A percentile compares a stretch with the other conserved stretches of the same genome.
Evolutionary conservation across 75 land plant species (phyloP).

Genomic region (Sequoia sempervirens): DNA sequence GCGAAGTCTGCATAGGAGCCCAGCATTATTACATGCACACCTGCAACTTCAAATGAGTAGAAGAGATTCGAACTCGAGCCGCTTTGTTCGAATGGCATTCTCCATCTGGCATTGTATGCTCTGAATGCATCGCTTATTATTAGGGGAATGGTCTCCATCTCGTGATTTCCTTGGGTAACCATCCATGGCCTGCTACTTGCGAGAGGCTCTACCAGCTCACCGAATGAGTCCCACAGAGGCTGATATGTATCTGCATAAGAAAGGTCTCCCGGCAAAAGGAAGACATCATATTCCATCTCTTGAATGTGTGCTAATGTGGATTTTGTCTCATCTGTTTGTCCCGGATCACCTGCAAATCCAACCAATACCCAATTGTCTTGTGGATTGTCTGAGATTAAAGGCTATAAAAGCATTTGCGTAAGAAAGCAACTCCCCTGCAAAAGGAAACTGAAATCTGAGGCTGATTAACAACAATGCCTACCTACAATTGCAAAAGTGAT

Average conservation of each 20-base stretch:
- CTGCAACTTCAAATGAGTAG: slow-evolving; percentile 84
- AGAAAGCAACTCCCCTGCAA: not conserved
- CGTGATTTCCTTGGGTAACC: slow-evolving; percentile 90
- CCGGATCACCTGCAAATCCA: slow-evolving; percentile 67
- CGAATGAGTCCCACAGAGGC: slow-evolving; percentile 79
- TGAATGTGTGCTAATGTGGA: slow-evolving; percentile 62
- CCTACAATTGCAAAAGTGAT: slow-evolving; percentile 70
- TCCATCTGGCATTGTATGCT: slow-evolving; percentile 79
- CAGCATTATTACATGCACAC: slow-evolving; percentile 77
- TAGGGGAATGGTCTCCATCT: slow-evolving; percentile 60
- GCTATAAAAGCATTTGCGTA: no score
- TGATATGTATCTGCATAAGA: slow-evolving; percentile 76
- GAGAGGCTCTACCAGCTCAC: slow-evolving; percentile 66
- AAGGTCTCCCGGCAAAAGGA: slow-evolving; percentile 73
- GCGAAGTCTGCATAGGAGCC: slow-evolving; percentile 80
- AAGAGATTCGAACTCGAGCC: slow-evolving; percentile 74
- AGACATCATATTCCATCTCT: slow-evolving; percentile 47
- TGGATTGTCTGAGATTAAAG: not conserved
- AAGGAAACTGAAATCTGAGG: not conserved
- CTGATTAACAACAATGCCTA: slow-evolving; percentile 4
- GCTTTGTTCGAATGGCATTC: slow-evolving; percentile 69
- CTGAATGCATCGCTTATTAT: slow-evolving; percentile 32
- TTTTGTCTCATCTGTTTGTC: slow-evolving; percentile 69
- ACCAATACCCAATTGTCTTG: not conserved
- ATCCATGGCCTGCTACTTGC: slow-evolving; percentile 86